Percentiles rank a stretch among this genome's conserved stretches.
Conservation (phyloP, 2,329 filamentous ascomycete species). For the Neonectria magnoliae region DNA sequence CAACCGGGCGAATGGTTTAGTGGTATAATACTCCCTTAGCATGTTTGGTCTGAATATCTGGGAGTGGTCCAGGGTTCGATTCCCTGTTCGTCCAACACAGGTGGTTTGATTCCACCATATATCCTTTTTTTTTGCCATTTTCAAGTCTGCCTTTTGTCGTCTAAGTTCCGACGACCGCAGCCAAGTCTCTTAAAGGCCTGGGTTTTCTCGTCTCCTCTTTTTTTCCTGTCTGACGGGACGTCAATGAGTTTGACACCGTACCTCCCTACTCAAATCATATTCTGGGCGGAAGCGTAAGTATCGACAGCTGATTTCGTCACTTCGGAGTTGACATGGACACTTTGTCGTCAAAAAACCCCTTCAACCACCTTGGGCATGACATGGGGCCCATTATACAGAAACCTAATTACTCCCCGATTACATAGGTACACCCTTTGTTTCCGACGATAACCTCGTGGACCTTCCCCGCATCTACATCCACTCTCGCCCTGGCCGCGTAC, state of each 20-base stretch:
- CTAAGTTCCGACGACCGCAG: background rate
- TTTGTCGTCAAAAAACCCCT: no score
- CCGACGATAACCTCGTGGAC: conserved; percentile 78
- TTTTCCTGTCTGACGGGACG: background rate
- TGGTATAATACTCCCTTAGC: conserved; percentile 44
- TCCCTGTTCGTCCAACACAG: conserved; percentile 38
- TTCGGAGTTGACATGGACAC: background rate
- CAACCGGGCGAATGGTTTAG: conserved; percentile 42
- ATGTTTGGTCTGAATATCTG: conserved; percentile 26
- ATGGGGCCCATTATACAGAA: background rate
- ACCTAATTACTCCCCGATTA: conserved; percentile 65
- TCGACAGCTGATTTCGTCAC: background rate
- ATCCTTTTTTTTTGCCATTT: conserved; percentile 2
- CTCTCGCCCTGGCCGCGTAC: conserved; percentile 67
- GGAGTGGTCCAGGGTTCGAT: conserved; percentile 39
- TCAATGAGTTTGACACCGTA: no score
- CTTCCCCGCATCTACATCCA: conserved; percentile 72
- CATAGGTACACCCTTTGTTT: conserved; percentile 72
- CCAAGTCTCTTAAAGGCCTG: background rate
- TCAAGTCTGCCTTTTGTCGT: background rate
- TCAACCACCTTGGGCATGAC: background rate
- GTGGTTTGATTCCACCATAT: conserved; percentile 26
- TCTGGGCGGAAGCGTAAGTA: background rate
- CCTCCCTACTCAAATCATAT: background rate
- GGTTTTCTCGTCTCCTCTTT: background rate